Conservation (phyloP, 768 basidiomycete genomes). For the Porphyrellus cyaneotinctus region DNA sequence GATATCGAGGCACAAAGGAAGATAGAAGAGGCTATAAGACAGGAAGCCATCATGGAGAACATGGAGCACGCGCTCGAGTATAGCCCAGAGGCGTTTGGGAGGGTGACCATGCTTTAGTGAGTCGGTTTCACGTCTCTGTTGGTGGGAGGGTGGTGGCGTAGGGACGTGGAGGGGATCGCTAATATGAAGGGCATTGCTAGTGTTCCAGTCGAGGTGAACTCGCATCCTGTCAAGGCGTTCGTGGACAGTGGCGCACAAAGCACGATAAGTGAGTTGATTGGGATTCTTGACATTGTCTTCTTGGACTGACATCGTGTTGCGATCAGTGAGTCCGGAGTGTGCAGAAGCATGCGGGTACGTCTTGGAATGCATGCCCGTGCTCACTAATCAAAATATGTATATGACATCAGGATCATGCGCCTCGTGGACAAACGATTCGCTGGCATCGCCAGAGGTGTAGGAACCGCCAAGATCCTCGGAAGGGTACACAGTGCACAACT, state of each 20-base stretch:
- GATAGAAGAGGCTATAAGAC: constrained; percentile 92
- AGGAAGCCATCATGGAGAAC: constrained; percentile 88
- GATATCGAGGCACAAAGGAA: constrained; percentile 87
- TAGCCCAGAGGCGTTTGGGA: constrained; percentile 88
- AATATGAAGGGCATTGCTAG: constrained; percentile 35
- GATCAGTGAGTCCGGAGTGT: constrained; percentile 82
- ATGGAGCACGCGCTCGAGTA: constrained; percentile 92
- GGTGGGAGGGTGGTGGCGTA: background rate
- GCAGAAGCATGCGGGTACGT: constrained; percentile 87
- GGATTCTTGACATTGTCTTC: background rate
- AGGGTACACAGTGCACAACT: constrained; percentile 92
- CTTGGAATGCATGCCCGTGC: background rate
- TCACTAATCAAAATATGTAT: background rate
- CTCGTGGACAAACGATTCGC: constrained; percentile 82
- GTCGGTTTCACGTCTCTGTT: constrained; percentile 28
- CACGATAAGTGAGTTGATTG: constrained; percentile 76
- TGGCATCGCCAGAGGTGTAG: constrained; percentile 91
- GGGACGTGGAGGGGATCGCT: constrained; percentile 7
- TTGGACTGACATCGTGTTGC: background rate
- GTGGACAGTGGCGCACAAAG: constrained; percentile 97
- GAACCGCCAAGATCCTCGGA: constrained; percentile 91
- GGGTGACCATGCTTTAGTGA: constrained; percentile 96
- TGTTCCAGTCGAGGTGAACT: constrained; percentile 91
- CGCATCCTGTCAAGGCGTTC: constrained; percentile 87
- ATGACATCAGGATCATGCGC: constrained; percentile 73